Conservation (phyloP, 208 protist genomes). For the Acanthamoeba castellanii region DNA sequence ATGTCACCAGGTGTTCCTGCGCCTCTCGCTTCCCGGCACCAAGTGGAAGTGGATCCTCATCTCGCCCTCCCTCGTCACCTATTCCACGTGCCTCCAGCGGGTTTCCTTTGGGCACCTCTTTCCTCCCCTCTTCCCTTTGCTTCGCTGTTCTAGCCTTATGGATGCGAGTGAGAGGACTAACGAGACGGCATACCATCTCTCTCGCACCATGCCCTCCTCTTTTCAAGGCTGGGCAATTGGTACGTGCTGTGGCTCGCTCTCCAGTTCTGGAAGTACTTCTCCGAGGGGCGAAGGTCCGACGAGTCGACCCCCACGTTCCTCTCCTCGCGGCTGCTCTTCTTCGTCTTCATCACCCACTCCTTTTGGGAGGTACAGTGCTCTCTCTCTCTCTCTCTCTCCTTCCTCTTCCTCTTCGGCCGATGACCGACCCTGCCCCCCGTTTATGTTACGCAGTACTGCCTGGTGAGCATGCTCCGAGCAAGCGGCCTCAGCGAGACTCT, state of each 20-base stretch:
- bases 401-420: neutral
- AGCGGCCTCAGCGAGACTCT: neutral
- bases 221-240: neutral
- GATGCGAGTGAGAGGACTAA: too few relatives aligned
- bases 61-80: slow-evolving; percentile 8
- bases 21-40: neutral
- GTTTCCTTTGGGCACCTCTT: neutral
- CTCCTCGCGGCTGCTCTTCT: slow-evolving; percentile 4
- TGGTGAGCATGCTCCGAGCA: slow-evolving; percentile 9
- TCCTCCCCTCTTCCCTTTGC: neutral
- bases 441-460: neutral
- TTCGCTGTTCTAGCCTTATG: too few relatives aligned
- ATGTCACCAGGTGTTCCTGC: neutral
- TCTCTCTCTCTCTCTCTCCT: neutral
- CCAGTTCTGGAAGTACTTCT: slow-evolving; percentile 1
- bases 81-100: slow-evolving; percentile 5
- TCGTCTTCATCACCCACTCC: neutral
- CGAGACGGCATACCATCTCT: neutral
- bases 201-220: neutral
- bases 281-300: neutral
- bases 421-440: too few relatives aligned
- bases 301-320: neutral
- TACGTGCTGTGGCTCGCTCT: slow-evolving; percentile 30
- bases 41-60: slow-evolving; percentile 57
- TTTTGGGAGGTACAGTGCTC: neutral